Evolutionary conservation across 2,329 filamentous ascomycete species (phyloP).

Genomic region (Lecanosticta acicola): DNA sequence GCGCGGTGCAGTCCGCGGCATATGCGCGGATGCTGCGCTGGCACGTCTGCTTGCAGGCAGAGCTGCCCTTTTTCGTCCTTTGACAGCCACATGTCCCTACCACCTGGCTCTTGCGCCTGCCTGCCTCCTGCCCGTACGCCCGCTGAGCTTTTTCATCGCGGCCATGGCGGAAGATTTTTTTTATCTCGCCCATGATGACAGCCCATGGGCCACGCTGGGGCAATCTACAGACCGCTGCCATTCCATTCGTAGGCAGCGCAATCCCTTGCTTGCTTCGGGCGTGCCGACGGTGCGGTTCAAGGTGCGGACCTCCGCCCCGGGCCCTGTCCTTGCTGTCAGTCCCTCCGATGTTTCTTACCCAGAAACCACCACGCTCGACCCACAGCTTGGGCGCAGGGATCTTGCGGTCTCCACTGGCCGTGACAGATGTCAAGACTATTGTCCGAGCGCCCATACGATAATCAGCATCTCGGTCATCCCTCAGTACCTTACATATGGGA

Average conservation of each 20-base stretch:
- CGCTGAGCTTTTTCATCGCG: not conserved
- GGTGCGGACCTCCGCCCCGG: not conserved
- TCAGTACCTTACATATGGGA: constrained; percentile 5
- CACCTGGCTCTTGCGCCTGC: not conserved
- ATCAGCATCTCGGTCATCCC: not conserved
- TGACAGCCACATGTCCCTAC: constrained; percentile 1
- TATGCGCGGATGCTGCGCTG: not conserved
- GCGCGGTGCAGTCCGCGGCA: not conserved
- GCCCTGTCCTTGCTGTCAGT: not conserved
- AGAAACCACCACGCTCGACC: not conserved
- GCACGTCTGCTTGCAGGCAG: constrained; percentile 3
- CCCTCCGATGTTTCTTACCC: not conserved
- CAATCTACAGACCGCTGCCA: too few relatives aligned
- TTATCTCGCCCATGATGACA: constrained; percentile 1
- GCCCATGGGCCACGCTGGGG: too few relatives aligned
- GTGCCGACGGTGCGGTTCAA: not conserved
- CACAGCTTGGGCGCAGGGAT: constrained; percentile 2
- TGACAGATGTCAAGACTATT: constrained; percentile 7
- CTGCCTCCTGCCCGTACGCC: not conserved
- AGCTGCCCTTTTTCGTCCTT: not conserved
- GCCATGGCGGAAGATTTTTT: constrained; percentile 1
- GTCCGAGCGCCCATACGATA: constrained; percentile 5
- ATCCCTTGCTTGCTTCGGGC: not conserved
- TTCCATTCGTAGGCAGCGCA: too few relatives aligned
- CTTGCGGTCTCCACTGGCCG: not conserved